Conservation (phyloP, 2,329 filamentous ascomycete genomes). For the Colletotrichum somersetense region DNA sequence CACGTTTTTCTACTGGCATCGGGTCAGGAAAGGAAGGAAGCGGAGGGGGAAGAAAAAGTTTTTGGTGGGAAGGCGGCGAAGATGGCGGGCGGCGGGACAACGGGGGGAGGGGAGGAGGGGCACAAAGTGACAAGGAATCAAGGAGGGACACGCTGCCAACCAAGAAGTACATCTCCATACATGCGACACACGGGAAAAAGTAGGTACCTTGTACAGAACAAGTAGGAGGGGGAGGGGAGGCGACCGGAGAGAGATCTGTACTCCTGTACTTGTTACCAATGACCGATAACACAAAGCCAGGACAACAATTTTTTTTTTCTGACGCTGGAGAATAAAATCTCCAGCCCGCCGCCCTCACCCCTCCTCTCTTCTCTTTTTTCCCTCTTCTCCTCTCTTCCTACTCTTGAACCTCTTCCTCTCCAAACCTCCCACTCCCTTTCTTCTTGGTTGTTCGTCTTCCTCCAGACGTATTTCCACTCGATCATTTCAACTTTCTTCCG, state of each 20-base stretch:
- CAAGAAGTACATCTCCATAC: background rate
- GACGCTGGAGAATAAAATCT: constrained; percentile 52
- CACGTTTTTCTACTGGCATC: background rate
- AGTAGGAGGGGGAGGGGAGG: background rate
- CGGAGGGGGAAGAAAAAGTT: constrained; percentile 44
- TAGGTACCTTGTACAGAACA: background rate
- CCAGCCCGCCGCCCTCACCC: constrained; percentile 44
- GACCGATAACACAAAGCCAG: constrained; percentile 38
- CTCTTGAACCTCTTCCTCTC: constrained; percentile 49
- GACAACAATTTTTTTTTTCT: constrained; percentile 10
- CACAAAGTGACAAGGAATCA: background rate
- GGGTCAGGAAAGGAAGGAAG: constrained; percentile 17
- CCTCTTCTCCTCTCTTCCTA: constrained; percentile 36
- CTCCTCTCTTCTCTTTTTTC: constrained; percentile 29
- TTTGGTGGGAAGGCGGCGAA: constrained; percentile 40
- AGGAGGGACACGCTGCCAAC: background rate
- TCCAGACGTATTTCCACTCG: constrained; percentile 57
- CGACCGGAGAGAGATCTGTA: constrained; percentile 6
- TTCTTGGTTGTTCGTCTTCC: constrained; percentile 53
- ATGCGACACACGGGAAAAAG: too few species aligned
- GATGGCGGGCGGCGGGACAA: constrained; percentile 3
- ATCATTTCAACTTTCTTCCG: constrained; percentile 48
- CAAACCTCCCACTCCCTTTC: constrained; percentile 52
- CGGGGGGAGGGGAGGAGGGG: background rate
- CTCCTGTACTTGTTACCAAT: background rate